Evolutionary conservation across 1,284 basidiomycete species (phyloP), one percentile per base, ranked within the genome.

Genomic region (Mrakiaceae sp.): DNA sequence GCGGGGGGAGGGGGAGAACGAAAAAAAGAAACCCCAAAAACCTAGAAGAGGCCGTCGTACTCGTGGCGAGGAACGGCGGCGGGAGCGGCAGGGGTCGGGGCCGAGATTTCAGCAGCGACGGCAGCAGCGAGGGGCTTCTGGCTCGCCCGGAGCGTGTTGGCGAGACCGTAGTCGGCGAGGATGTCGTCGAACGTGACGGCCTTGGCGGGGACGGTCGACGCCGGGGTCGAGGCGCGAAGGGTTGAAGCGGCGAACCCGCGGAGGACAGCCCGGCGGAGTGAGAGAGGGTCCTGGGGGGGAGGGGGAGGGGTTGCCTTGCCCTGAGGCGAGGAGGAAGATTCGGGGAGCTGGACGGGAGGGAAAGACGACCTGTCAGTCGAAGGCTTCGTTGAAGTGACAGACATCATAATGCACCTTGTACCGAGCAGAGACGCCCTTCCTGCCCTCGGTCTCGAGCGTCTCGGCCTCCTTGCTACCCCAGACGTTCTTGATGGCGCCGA

Each of bases 401-500:
- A 47, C 1, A 44, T 6, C 12, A 47, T 11, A 5, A 62, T 59
- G 42, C 39, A 61, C 59, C 42, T 54, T 53, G 14, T 51, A 60
- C 54, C 64, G 52, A 16, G 58, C 60, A 48, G 49, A 55, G 11
- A 65, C 64, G 0, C 64, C 59, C 16, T 59, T 49, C 47, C 42
- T 50, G 4, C 59, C 59, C 14, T 50, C 58, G 12, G 46, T 8
- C 47, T 57, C 64, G 11, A 61, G 55, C 56, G n/a, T 52, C 51
- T 59, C 65, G 10, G 62, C 62, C 47, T 66, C 65, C 57, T 50
- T 57, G 43, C 39, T 56, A 11, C 84, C 81, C 55, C 85, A 90
- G 9, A 88, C 87, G 61, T 70, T 76, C 68, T 70, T 69, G 62
- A 76, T 69, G 74, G 86, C 85, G 47, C 90, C 90, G 11, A 93